Evolutionary conservation across 805 yeast species (phyloP), one percentile per base, ranked within the genome.

Genomic region (Yamadazyma endophytica): DNA sequence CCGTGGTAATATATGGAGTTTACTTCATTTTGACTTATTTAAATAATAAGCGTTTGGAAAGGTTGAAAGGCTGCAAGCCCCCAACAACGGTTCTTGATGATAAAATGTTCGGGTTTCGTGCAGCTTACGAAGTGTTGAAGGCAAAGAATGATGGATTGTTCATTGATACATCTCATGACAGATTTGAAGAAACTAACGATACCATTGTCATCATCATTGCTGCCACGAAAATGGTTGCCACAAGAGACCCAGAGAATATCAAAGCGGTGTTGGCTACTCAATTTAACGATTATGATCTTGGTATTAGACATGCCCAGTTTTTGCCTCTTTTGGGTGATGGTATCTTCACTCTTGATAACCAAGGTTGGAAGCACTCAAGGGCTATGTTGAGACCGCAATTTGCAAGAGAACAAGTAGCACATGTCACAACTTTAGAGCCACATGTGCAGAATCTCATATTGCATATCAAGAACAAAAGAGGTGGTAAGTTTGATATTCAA

Each of bases 371-470:
- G 40, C 61, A 58, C 38, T 57, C 67, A 6, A 43, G 70, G 36
- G 55, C 67, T 13, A 58, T 64, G 70, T 55, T 64, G 38, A 54
- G 69, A 39, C 70, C 70, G 2, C 69, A 64, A 39, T 64, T 64
- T 40, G 61, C 68, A 9, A 50, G 68, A 47, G 70, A 62, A 33
- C 67, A 64, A 41, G 58, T 64, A 32, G 57, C 67, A 6, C 69
- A 64, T 33, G 67, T 63, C 12, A 47, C 52, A 32, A 15, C 52
- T 5, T 50, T 64, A 43, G 70, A 64, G 35, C 66, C 68, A 9
- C 70, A 64, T 40, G 33, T 64, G 11, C 67, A 62, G 37, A 47
- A 46, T 8, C 47, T 64, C 27, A 54, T 53, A 11, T 42, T 46
- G 23, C 68, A 62, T 36, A 37, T 64, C 18, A 48, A 43, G 24